Base-by-base conservation (phyloP, 2,329 filamentous ascomycete species). In the Fusarium cyanostomum region DNA sequence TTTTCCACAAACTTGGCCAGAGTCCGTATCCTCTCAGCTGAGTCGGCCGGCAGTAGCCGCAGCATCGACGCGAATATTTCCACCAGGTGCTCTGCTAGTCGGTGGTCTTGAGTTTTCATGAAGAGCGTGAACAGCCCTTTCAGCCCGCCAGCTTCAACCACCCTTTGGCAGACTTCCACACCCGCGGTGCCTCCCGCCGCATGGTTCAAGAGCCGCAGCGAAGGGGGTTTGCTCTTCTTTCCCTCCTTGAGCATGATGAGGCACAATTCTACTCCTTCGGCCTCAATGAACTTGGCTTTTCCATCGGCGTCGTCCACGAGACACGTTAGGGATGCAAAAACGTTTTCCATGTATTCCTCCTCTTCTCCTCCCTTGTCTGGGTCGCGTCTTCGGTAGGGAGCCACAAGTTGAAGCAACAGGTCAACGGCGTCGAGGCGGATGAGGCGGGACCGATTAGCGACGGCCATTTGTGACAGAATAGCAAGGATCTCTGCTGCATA, bases 1-100 rank as follows among this genome's bases (percentile, higher is more conserved):
- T 92, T 96, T 75, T 99, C 95, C 15, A 97, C 90, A 71, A 98
- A 98, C 73, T 99, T 99, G 43, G 94, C 94, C 5, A 98, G 83
- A 1, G 90, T 86, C 5, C 95, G 87, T 68, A 98, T 96, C 7
- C 95, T 86, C 28, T 89, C 84, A 0, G 92, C 82, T 2, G 92
- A 93, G 28, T 92, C 87, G 13, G 88, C 91, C 0, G 94, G 93
- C 1, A 99, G 77, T 5, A 89, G 83, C 21, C 93, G 89, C 1
- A 99, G 82, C 74, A 99, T 84, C 0, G 91, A 92, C 1, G 91
- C 86, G 63, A 98, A 93, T 9, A 98, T 90, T 8, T 91, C 89
- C 7, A 98, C 81, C 0, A 98, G 79, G 73, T 97, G 94, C 71
- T 96, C 92, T 0, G 86, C 86, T 1, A 86, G 84, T 55, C 87